Conservation (phyloP, 1,139 yeast genomes). For the Magnusiomyces magnusii region DNA sequence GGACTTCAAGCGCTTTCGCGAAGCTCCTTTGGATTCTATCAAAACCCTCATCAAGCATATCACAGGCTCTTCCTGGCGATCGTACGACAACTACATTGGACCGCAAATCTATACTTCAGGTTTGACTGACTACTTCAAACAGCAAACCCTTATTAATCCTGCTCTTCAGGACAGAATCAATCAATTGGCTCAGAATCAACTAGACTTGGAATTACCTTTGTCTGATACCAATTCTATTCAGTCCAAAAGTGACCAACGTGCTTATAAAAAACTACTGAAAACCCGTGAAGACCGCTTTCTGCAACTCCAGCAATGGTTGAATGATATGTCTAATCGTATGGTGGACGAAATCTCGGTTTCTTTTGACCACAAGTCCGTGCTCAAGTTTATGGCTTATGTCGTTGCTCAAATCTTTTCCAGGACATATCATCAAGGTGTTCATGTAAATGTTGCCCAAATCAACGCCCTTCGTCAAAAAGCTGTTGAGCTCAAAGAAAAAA, state of each 20-base stretch:
- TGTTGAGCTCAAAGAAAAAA: slow-evolving; percentile 30
- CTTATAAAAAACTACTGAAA: neutral
- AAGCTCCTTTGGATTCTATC: slow-evolving; percentile 32
- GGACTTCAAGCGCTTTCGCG: slow-evolving; percentile 31
- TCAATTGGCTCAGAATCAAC: slow-evolving; percentile 29
- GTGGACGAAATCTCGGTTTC: slow-evolving; percentile 33
- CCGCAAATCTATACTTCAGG: slow-evolving; percentile 33
- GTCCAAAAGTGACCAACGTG: slow-evolving; percentile 12
- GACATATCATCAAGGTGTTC: slow-evolving; percentile 40
- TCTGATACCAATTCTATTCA: neutral
- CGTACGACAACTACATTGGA: slow-evolving; percentile 36
- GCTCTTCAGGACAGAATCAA: slow-evolving; percentile 28
- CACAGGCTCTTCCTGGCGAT: slow-evolving; percentile 35
- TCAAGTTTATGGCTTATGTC: slow-evolving; percentile 33
- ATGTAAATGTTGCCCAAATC: slow-evolving; percentile 34
- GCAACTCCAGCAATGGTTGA: slow-evolving; percentile 30
- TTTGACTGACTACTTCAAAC: slow-evolving; percentile 28
- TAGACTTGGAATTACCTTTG: slow-evolving; percentile 26
- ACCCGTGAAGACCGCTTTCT: slow-evolving; percentile 23
- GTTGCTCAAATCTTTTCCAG: slow-evolving; percentile 37
- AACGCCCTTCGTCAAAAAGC: slow-evolving; percentile 33
- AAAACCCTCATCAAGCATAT: slow-evolving; percentile 29
- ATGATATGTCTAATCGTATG: slow-evolving; percentile 28
- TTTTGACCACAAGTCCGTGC: slow-evolving; percentile 30
- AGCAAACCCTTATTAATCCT: slow-evolving; percentile 29